Evolutionary conservation across 2,329 filamentous ascomycete genomes (phyloP).

Genomic region (Talaromyces piceae): DNA sequence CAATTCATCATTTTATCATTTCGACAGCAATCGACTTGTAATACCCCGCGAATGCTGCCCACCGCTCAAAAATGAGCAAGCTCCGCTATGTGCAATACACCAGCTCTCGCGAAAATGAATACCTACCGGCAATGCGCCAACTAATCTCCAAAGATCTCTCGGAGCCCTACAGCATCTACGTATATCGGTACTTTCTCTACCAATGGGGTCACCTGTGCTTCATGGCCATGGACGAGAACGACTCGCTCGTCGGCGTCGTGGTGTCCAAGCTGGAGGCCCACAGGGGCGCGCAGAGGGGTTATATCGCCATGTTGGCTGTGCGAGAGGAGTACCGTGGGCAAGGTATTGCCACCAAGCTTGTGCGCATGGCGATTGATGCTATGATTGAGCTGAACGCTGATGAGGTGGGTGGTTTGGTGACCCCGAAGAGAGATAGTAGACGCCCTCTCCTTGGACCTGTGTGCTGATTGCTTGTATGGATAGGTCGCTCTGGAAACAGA

Average conservation of each 20-base stretch:
- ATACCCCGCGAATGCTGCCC: neutral
- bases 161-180: conserved; percentile 98
- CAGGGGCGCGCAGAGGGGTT: conserved; percentile 76
- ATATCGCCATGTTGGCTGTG: conserved; percentile 98
- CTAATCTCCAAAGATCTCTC: conserved; percentile 94
- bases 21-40: neutral
- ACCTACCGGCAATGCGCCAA: conserved; percentile 80
- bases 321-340: conserved; percentile 69
- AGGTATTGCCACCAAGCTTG: conserved; percentile 81
- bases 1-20: neutral
- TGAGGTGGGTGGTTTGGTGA: conserved; percentile 54
- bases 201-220: conserved; percentile 98
- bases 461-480: too few relatives aligned
- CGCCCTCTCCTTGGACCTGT: too few relatives aligned
- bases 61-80: conserved; percentile 28
- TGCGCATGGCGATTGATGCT: conserved; percentile 82
- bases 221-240: conserved; percentile 55
- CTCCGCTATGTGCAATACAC: conserved; percentile 55
- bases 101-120: conserved; percentile 50
- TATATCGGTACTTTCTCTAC: conserved; percentile 95
- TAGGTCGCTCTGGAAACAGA: conserved; percentile 89
- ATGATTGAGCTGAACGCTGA: conserved; percentile 82
- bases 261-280: conserved; percentile 93
- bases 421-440: too few relatives aligned
- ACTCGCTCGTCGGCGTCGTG: conserved; percentile 72